Evolutionary conservation across 2,329 filamentous ascomycete genomes (phyloP).

Genomic region (Aspergillus ochraceoroseus): DNA sequence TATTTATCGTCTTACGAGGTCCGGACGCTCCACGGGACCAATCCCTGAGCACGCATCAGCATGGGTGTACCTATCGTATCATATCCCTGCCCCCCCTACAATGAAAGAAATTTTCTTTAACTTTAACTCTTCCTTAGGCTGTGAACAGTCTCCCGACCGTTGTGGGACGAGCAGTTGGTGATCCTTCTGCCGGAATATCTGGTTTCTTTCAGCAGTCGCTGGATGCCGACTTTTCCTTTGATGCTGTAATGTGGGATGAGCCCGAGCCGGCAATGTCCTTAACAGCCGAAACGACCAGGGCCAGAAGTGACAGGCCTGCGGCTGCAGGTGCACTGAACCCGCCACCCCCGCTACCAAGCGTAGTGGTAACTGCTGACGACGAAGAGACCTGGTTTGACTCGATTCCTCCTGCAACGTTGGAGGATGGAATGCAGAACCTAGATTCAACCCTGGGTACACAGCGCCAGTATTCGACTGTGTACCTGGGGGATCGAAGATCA

Average conservation of each 20-base stretch:
- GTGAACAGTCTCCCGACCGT: constrained; percentile 1
- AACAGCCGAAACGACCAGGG: constrained; percentile 10
- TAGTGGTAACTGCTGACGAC: constrained; percentile 9
- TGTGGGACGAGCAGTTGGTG: background rate
- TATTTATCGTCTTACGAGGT: constrained; percentile 6
- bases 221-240: constrained; percentile 3
- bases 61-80: too few relatives aligned
- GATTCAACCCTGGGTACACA: constrained; percentile 3
- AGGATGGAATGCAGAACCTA: constrained; percentile 5
- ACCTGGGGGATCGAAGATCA: constrained; percentile 1
- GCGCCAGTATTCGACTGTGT: constrained; percentile 2
- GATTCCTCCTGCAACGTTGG: constrained; percentile 6
- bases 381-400: constrained; percentile 8
- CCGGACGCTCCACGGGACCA: constrained; percentile 7
- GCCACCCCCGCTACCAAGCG: constrained; percentile 10
- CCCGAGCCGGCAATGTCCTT: constrained; percentile 10
- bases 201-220: background rate
- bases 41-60: constrained; percentile 11
- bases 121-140: background rate
- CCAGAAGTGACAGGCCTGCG: constrained; percentile 8
- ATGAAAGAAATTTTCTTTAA: constrained; percentile 6
- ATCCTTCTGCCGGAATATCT: constrained; percentile 5
- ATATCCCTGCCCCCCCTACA: constrained; percentile 5
- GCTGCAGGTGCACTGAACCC: constrained; percentile 12
- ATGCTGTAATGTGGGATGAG: constrained; percentile 2